Evolutionary conservation across 2,329 filamentous ascomycete genomes (phyloP).

Genomic region (Aspergillus unguis): DNA sequence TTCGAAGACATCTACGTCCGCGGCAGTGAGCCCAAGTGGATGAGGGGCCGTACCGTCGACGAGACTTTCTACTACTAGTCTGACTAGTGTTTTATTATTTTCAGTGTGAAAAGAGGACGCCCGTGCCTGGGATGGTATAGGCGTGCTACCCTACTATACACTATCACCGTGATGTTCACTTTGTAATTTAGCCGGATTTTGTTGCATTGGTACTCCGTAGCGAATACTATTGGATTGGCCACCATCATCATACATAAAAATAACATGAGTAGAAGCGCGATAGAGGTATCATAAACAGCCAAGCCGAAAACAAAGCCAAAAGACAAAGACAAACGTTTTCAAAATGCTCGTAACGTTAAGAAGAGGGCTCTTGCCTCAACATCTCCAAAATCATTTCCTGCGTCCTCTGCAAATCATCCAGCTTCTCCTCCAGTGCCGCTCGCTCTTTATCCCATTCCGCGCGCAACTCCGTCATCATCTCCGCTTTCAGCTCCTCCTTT

Average conservation of each 20-base stretch:
- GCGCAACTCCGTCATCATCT: constrained; percentile 33
- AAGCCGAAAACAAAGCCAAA: constrained; percentile 2
- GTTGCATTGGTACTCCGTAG: constrained; percentile 27
- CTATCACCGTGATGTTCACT: constrained; percentile 27
- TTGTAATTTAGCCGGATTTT: constrained; percentile 40
- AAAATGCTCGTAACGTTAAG: constrained; percentile 14
- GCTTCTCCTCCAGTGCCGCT: constrained; percentile 31
- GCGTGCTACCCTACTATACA: neutral
- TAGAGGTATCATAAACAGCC: constrained; percentile 13
- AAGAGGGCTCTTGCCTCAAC: constrained; percentile 33
- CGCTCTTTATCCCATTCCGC: constrained; percentile 34
- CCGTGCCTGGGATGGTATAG: neutral
- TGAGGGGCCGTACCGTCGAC: constrained; percentile 81
- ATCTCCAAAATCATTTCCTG: constrained; percentile 43
- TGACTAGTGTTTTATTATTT: constrained; percentile 3
- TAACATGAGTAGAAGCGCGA: neutral
- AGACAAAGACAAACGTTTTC: constrained; percentile 5
- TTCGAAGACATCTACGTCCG: constrained; percentile 95
- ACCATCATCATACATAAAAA: neutral
- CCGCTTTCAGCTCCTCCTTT: constrained; percentile 33
- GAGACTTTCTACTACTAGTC: constrained; percentile 80
- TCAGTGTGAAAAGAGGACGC: neutral
- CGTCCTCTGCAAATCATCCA: constrained; percentile 38
- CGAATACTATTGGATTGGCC: constrained; percentile 20
- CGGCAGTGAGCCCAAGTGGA: constrained; percentile 81